Conservation (phyloP, 2,329 filamentous ascomycete species). For the Ophiocordyceps unilateralis region DNA sequence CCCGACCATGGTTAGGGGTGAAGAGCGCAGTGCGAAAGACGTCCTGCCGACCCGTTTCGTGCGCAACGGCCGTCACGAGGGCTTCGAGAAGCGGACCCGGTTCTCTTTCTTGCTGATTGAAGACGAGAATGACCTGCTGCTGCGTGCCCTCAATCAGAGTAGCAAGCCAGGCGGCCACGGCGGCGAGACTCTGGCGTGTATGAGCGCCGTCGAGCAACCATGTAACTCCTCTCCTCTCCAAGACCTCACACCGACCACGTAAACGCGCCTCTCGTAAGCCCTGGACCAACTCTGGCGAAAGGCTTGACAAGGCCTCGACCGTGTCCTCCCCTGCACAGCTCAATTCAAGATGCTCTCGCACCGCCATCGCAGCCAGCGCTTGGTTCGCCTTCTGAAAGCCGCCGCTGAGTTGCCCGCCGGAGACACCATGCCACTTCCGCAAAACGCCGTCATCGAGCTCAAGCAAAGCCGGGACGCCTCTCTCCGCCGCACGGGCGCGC, state of each 20-base stretch:
- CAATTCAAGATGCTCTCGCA: slow-evolving; percentile 35
- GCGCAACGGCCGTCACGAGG: slow-evolving; percentile 39
- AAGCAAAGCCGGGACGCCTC: slow-evolving; percentile 22
- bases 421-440: background rate
- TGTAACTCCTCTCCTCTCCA: slow-evolving; percentile 31
- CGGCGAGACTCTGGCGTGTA: slow-evolving; percentile 64
- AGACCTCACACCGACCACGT: slow-evolving; percentile 61
- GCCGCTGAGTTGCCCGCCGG: slow-evolving; percentile 22
- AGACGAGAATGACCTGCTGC: slow-evolving; percentile 45
- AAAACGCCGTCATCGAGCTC: slow-evolving; percentile 18
- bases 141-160: slow-evolving; percentile 18
- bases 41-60: slow-evolving; percentile 16
- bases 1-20: slow-evolving; percentile 47
- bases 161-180: slow-evolving; percentile 64
- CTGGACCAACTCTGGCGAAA: slow-evolving; percentile 30
- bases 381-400: slow-evolving; percentile 42
- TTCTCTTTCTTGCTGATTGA: slow-evolving; percentile 85
- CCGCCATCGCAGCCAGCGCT: slow-evolving; percentile 36
- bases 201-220: slow-evolving; percentile 87
- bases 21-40: slow-evolving; percentile 62
- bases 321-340: slow-evolving; percentile 1
- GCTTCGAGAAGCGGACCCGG: slow-evolving; percentile 45
- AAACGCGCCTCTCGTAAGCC: slow-evolving; percentile 53
- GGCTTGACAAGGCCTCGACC: slow-evolving; percentile 7
- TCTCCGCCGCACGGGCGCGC: slow-evolving; percentile 39